Evolutionary conservation across 352 stramenopile genomes (phyloP).

Genomic region (Globisporangium lucens): DNA sequence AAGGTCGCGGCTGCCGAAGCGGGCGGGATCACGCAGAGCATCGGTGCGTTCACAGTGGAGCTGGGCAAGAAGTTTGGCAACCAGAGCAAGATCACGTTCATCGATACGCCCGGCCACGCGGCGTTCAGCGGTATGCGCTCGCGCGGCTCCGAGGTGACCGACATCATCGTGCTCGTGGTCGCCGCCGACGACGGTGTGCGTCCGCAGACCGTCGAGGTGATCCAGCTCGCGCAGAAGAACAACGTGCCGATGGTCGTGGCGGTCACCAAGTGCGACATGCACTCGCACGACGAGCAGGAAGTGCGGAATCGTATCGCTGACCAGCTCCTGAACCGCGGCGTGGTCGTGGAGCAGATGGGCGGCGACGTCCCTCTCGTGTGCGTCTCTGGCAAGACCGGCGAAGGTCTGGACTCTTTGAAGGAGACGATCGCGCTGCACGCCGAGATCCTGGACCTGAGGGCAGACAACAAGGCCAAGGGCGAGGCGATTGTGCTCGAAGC

Average conservation of each 20-base stretch:
- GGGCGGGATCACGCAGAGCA: conserved; percentile 99
- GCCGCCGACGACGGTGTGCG: conserved; percentile 98
- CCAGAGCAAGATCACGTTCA: conserved; percentile 91
- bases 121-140: conserved; percentile 98
- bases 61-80: conserved; percentile 80
- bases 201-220: conserved; percentile 96
- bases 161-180: conserved; percentile 98
- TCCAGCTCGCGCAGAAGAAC: conserved; percentile 93
- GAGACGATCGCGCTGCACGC: conserved; percentile 96
- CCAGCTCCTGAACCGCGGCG: conserved; percentile 92
- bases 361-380: conserved; percentile 92
- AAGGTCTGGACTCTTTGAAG: conserved; percentile 94
- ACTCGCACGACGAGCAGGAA: conserved; percentile 65
- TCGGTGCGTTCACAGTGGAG: conserved; percentile 96
- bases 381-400: conserved; percentile 95
- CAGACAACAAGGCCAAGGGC: conserved; percentile 83
- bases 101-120: conserved; percentile 99
- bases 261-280: conserved; percentile 97
- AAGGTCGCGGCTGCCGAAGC: conserved; percentile 94
- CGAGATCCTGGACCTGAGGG: conserved; percentile 95
- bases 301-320: conserved; percentile 64
- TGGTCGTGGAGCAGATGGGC: conserved; percentile 94
- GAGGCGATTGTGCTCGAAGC: conserved; percentile 97
- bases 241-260: conserved; percentile 96
- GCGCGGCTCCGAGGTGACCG: conserved; percentile 95